Evolutionary conservation across 2,329 filamentous ascomycete genomes (phyloP).

Genomic region (Cladosporium austrohemisphaericum): DNA sequence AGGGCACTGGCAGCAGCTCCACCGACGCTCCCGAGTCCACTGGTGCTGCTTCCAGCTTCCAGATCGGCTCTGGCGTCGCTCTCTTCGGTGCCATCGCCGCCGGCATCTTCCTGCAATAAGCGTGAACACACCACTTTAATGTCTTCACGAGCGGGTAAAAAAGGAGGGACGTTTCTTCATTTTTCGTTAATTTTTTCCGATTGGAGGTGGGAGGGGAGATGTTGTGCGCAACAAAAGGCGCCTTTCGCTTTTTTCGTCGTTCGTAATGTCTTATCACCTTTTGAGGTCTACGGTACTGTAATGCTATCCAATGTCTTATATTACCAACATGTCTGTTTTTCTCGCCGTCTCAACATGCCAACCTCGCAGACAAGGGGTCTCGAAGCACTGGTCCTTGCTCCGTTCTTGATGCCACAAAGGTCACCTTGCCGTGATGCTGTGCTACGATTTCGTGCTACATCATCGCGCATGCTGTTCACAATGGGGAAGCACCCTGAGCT

Average conservation of each 20-base stretch:
- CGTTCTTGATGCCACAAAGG: too few relatives aligned
- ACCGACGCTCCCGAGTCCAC: constrained; percentile 17
- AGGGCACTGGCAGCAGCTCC: constrained; percentile 7
- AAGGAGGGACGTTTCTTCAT: neutral
- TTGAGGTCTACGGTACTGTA: constrained; percentile 13
- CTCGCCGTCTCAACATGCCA: too few relatives aligned
- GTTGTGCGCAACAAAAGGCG: neutral
- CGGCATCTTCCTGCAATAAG: constrained; percentile 27
- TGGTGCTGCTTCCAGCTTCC: constrained; percentile 26
- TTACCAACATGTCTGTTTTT: neutral
- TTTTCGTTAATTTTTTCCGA: constrained; percentile 1
- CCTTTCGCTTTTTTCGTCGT: neutral
- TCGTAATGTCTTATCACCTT: constrained; percentile 13
- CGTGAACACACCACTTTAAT: neutral
- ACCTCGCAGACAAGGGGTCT: too few relatives aligned
- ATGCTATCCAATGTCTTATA: constrained; percentile 13
- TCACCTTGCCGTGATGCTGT: too few relatives aligned
- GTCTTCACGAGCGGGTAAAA: neutral
- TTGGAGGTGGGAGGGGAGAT: neutral
- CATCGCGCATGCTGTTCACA: too few relatives aligned
- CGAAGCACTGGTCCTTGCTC: too few relatives aligned
- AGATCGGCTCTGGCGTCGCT: constrained; percentile 35
- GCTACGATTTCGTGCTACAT: too few relatives aligned
- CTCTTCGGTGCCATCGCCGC: constrained; percentile 40
- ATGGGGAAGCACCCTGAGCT: too few relatives aligned